Conservation (phyloP, 805 yeast genomes). For the Teunomyces stri region DNA sequence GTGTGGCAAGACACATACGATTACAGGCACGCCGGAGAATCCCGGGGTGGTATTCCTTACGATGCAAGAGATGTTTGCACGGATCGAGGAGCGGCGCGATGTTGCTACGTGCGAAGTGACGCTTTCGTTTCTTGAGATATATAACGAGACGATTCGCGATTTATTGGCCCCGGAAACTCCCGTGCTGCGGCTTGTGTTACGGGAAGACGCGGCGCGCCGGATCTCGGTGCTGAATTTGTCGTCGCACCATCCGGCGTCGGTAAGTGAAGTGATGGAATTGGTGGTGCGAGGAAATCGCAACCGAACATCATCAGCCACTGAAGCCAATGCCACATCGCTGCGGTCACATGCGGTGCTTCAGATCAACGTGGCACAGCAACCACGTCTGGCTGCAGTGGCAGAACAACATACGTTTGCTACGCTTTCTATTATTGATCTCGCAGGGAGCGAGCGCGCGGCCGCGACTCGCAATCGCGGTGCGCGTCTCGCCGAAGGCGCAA, state of each 20-base stretch:
- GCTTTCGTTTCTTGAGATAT: conserved; percentile 79
- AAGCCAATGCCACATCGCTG: conserved; percentile 86
- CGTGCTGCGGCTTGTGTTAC: conserved; percentile 49
- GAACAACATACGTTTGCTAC: conserved; percentile 77
- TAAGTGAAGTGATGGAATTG: conserved; percentile 76
- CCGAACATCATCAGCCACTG: conserved; percentile 84
- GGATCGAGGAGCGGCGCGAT: conserved; percentile 56
- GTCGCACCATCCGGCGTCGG: conserved; percentile 56
- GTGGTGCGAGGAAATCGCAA: conserved; percentile 68
- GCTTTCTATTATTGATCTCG: conserved; percentile 83
- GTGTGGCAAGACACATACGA: conserved; percentile 94
- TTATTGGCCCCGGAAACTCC: conserved; percentile 57
- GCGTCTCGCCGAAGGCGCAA: conserved; percentile 86
- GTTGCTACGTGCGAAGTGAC: conserved; percentile 58
- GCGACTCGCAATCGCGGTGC: conserved; percentile 83
- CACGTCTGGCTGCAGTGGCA: conserved; percentile 57
- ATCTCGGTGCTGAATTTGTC: conserved; percentile 74
- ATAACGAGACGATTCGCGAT: conserved; percentile 86
- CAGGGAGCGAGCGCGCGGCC: conserved; percentile 94
- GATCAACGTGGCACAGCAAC: conserved; percentile 62
- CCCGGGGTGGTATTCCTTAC: conserved; percentile 84
- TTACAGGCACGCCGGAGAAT: conserved; percentile 65
- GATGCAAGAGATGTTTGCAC: conserved; percentile 67
- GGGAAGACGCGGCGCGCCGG: conserved; percentile 68
- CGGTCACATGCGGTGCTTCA: conserved; percentile 93